Base-by-base conservation (phyloP, 768 basidiomycete species). In the Mycena belliarum region DNA sequence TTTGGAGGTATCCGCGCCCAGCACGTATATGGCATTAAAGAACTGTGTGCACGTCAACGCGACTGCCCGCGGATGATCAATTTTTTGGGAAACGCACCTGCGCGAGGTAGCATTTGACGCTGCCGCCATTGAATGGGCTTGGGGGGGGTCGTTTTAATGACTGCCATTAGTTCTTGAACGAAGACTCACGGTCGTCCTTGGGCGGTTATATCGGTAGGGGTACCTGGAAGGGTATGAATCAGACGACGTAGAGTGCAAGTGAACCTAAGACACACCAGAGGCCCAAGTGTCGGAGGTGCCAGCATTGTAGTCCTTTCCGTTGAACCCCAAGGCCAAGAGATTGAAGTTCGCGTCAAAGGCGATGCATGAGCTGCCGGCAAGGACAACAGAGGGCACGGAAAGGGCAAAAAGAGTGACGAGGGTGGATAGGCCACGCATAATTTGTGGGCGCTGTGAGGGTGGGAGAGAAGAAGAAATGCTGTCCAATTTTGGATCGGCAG, bases 261-360 rank as follows among this genome's bases (percentile, higher is more conserved):
- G 33, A 8, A 40, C 29, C 29, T 7, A 65, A 73, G 57, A 63
- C 82, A 77, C 75, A 76, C 80, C 76, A 60, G 72, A 77, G 18
- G 76, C 69, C 93, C 93, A 97, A 6, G 81, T 77, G 64, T 80
- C 78, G 65, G 86, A 83, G 4, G 83, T 75, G 14, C 93, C 91
- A 48, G 90, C 86, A 64, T 83, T 85, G 76, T 89, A 95, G 72
- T 97, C 95, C 66, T 90, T 88, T 57, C 85, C 87, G 54, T 87
- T 83, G 59, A 92, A 82, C 52, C 90, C 91, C 69, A 98, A 92
- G 21, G 88, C 91, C 50, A 92, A 84, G 50, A 98, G 81, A 71
- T 95, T 93, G 85, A 88, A 94, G 65, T 73, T 76, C 41, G 78
- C 66, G 68, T 96, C 94, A 68, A 95, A 95, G 21, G 87, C 82